A percentile compares a stretch with the other conserved stretches of the same genome.
Conservation (phyloP, 2,329 filamentous ascomycete genomes). For the Trichoderma breve region DNA sequence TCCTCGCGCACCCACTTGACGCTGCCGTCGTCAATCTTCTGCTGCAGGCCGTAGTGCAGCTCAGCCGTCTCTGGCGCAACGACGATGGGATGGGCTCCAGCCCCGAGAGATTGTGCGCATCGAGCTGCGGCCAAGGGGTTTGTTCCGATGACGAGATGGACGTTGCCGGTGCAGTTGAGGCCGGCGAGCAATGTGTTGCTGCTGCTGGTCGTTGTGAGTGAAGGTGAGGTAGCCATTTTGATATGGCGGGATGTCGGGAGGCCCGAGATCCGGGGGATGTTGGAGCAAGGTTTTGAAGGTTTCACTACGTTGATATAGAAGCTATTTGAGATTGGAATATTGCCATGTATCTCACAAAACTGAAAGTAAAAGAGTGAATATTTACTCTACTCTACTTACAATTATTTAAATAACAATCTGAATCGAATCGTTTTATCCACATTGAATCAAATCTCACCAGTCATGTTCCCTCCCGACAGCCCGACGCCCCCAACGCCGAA, state of each 20-base stretch:
- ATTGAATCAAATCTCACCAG: not conserved
- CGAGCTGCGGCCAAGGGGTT: constrained; percentile 85
- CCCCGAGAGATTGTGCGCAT: constrained; percentile 74
- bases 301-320: too few species aligned
- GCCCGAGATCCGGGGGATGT: constrained; percentile 16
- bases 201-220: not conserved
- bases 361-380: not conserved
- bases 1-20: constrained; percentile 63
- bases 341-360: not conserved
- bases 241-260: constrained; percentile 10
- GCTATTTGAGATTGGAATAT: too few species aligned
- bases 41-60: constrained; percentile 57
- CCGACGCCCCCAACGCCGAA: constrained; percentile 56
- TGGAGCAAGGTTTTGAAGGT: not conserved
- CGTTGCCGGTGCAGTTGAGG: constrained; percentile 64
- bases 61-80: constrained; percentile 66
- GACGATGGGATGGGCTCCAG: constrained; percentile 77
- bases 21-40: constrained; percentile 63
- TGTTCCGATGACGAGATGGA: constrained; percentile 83
- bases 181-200: constrained; percentile 59
- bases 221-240: not conserved
- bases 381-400: not conserved
- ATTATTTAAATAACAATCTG: not conserved
- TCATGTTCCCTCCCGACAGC: constrained; percentile 1
- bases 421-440: not conserved